Percentiles rank a stretch among this genome's conserved stretches.
Conservation (phyloP, 2,329 filamentous ascomycete genomes). For the Podosphaera fusca region DNA sequence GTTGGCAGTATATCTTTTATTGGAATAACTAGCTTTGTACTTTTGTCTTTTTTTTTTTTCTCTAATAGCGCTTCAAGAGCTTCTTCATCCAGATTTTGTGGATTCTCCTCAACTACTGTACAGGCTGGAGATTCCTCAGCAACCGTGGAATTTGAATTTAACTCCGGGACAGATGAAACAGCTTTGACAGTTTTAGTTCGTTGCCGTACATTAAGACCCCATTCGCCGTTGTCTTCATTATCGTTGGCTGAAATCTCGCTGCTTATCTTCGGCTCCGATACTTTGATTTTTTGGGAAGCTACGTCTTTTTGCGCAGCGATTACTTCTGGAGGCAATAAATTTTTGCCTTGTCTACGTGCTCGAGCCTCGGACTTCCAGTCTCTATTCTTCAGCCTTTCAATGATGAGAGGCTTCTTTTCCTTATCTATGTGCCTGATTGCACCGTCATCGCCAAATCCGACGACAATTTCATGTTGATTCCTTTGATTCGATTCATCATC, state of each 20-base stretch:
- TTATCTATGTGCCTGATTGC: slow-evolving; percentile 16
- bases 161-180: not conserved
- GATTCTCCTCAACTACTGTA: slow-evolving; percentile 3
- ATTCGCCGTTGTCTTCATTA: slow-evolving; percentile 16
- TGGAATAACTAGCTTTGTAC: slow-evolving; percentile 29
- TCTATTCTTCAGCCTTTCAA: slow-evolving; percentile 32
- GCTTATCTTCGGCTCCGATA: slow-evolving; percentile 15
- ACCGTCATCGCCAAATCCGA: slow-evolving; percentile 26
- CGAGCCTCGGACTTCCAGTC: slow-evolving; percentile 37
- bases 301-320: slow-evolving; percentile 22
- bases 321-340: slow-evolving; percentile 31
- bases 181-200: slow-evolving; percentile 13
- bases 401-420: slow-evolving; percentile 25
- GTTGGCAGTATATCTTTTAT: slow-evolving; percentile 7
- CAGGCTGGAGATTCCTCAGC: slow-evolving; percentile 7
- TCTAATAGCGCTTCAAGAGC: slow-evolving; percentile 46
- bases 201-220: slow-evolving; percentile 26
- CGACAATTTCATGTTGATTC: slow-evolving; percentile 24
- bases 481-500: slow-evolving; percentile 21
- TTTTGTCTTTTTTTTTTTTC: slow-evolving; percentile 23
- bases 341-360: slow-evolving; percentile 21
- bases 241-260: slow-evolving; percentile 26
- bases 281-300: slow-evolving; percentile 7
- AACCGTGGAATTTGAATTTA: slow-evolving; percentile 6
- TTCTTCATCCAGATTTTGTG: slow-evolving; percentile 31